Evolutionary conservation across 176 grass and related monocot genomes (phyloP).

Genomic region (Eleusine indica): DNA sequence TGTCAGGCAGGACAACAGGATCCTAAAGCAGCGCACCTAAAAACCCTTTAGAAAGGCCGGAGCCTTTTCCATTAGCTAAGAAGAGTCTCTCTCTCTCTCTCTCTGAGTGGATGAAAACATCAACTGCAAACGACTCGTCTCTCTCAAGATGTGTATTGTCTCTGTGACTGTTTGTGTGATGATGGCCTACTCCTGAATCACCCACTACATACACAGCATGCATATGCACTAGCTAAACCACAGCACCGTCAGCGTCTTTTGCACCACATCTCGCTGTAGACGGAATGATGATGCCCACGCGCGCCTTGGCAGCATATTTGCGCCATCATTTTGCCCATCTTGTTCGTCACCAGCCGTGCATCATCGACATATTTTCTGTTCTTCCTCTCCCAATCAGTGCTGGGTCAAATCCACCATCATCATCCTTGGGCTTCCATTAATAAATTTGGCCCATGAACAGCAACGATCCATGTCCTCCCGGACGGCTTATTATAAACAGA

Average conservation of each 20-base stretch:
- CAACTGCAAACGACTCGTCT: slow-evolving; percentile 38
- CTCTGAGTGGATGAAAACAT: slow-evolving; percentile 44
- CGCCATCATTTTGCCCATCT: slow-evolving; percentile 27
- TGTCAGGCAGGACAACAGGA: slow-evolving; percentile 43
- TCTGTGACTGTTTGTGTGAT: slow-evolving; percentile 28
- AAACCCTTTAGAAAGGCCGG: slow-evolving; percentile 50
- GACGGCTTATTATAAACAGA: neutral
- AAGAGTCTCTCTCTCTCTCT: neutral
- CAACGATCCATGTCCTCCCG: neutral
- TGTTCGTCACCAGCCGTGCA: neutral
- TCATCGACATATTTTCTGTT: neutral
- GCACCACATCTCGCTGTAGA: neutral
- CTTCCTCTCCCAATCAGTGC: neutral
- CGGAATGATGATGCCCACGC: slow-evolving; percentile 37
- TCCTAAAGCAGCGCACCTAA: slow-evolving; percentile 43
- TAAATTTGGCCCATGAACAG: neutral
- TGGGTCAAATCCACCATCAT: neutral
- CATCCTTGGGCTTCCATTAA: neutral
- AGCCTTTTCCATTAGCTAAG: slow-evolving; percentile 46
- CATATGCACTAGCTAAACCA: slow-evolving; percentile 19
- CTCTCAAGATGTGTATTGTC: neutral
- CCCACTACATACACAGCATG: slow-evolving; percentile 19
- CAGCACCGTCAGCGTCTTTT: slow-evolving; percentile 26
- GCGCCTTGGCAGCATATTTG: slow-evolving; percentile 19
- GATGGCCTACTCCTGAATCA: slow-evolving; percentile 50